Conservation (phyloP, 495 filamentous ascomycete species). For the Parathielavia hyrcaniae region DNA sequence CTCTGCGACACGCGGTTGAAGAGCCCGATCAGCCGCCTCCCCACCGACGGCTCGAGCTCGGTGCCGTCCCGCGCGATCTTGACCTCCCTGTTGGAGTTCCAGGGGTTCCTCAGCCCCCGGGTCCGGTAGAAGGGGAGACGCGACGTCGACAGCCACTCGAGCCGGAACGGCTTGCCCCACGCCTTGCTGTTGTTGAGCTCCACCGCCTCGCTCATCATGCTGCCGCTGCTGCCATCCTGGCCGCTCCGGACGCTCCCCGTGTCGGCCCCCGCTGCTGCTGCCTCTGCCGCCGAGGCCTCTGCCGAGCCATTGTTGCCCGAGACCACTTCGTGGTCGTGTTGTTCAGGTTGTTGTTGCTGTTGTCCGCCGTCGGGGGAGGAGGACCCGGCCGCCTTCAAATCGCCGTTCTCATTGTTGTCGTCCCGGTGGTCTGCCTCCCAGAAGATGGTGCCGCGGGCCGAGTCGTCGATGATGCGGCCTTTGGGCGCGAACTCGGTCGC, state of each 20-base stretch:
- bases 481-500: constrained; percentile 75
- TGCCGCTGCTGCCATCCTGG: constrained; percentile 35
- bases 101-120: constrained; percentile 82
- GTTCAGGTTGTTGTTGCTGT: too few relatives aligned
- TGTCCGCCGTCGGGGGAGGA: constrained; percentile 29
- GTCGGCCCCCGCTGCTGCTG: constrained; percentile 19
- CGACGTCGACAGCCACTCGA: constrained; percentile 86
- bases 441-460: constrained; percentile 87
- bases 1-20: constrained; percentile 56
- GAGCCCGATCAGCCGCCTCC: constrained; percentile 67
- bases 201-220: constrained; percentile 1
- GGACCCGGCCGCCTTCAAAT: neutral
- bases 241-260: constrained; percentile 32
- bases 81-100: constrained; percentile 93
- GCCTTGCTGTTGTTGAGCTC: constrained; percentile 51
- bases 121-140: constrained; percentile 88
- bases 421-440: constrained; percentile 77
- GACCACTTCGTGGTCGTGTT: constrained; percentile 31
- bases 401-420: too few relatives aligned
- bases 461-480: constrained; percentile 89
- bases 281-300: too few relatives aligned
- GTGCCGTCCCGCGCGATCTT: constrained; percentile 97
- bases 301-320: constrained; percentile 28
- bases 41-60: constrained; percentile 80
- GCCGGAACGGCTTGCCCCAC: constrained; percentile 88